Evolutionary conservation across 2,329 filamentous ascomycete species (phyloP).

Genomic region (Hyphodiscus sp.): DNA sequence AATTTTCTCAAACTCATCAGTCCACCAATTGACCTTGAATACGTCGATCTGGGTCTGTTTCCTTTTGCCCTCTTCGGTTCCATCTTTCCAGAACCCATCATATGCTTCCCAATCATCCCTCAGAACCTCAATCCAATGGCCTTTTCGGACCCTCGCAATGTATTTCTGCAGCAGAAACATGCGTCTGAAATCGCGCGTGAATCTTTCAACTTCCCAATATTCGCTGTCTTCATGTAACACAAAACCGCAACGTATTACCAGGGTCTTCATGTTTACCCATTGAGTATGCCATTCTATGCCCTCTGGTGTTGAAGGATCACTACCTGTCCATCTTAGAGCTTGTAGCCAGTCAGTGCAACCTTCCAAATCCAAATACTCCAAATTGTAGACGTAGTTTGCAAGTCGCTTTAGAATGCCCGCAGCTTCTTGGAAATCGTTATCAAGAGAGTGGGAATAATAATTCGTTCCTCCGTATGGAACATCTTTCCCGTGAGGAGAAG

Average conservation of each 20-base stretch:
- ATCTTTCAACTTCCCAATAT: not conserved
- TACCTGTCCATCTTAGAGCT: constrained; percentile 13
- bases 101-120: not conserved
- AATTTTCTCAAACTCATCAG: not conserved
- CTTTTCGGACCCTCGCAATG: not conserved
- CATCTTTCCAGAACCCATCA: not conserved
- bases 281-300: constrained; percentile 1
- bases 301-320: not conserved
- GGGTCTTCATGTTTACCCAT: not conserved
- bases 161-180: not conserved
- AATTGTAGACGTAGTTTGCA: constrained; percentile 46
- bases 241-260: not conserved
- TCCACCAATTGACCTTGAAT: not conserved
- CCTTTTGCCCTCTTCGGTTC: not conserved
- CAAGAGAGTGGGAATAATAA: constrained; percentile 50
- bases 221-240: not conserved
- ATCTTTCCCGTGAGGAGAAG: constrained; percentile 35
- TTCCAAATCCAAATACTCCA: constrained; percentile 56
- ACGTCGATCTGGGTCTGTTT: not conserved
- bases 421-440: constrained; percentile 54
- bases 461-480: constrained; percentile 50
- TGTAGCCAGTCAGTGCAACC: constrained; percentile 49
- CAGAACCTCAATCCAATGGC: not conserved
- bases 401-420: constrained; percentile 48
- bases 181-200: not conserved